Percentiles rank a stretch among this genome's conserved stretches.
phyloP scores from a whole-genome alignment of 148 eudicot genomes.

The Chenopodium album region DNA sequence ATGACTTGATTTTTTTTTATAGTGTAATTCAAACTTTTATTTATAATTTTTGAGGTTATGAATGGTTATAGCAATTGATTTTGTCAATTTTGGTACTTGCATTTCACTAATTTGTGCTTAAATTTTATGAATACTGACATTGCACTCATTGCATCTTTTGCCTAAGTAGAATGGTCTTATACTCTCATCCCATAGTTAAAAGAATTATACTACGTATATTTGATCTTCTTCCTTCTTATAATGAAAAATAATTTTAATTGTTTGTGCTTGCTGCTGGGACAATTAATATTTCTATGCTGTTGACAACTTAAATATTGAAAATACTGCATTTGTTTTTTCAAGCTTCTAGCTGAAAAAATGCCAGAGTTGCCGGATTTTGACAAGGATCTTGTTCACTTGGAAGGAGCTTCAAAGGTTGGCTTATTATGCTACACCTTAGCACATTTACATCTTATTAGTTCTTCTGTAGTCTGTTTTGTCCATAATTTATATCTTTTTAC shows the following conservation, averaged over 20 bases:
- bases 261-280: background rate
- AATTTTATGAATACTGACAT: background rate
- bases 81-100: too few species aligned
- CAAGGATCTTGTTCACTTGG: constrained; percentile 87
- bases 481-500: background rate
- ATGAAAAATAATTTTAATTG: background rate
- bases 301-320: constrained; percentile 16
- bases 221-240: background rate
- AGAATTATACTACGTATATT: background rate
- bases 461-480: background rate
- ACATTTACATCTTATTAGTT: background rate
- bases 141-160: background rate
- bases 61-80: too few species aligned
- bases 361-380: constrained; percentile 88
- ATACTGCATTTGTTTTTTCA: background rate
- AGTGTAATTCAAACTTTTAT: too few species aligned
- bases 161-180: background rate
- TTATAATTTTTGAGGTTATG: too few species aligned
- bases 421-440: constrained; percentile 1
- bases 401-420: constrained; percentile 93
- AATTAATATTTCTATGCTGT: background rate
- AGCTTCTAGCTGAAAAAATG: constrained; percentile 90
- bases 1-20: too few species aligned
- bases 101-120: too few species aligned
- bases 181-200: background rate